These are phyloP conservation scores for Nakataea oryzae DNA, from an alignment of 2,329 filamentous ascomycete species.

Conservation along the genomic window DNA sequence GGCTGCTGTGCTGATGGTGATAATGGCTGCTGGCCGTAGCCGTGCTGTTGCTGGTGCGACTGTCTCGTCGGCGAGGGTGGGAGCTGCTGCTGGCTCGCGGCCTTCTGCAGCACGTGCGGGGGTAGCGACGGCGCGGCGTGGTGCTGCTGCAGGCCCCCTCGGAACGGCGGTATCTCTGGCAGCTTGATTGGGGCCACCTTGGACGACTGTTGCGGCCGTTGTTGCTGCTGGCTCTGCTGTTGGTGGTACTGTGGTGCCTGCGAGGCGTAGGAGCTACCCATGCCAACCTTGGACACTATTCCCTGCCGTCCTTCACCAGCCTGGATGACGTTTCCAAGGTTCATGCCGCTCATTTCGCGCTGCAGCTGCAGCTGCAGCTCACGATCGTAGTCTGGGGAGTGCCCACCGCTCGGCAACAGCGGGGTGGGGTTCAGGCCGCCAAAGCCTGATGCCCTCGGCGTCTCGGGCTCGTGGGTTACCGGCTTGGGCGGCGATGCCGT, in stretches of 20 bases:
- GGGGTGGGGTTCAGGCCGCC: slow-evolving; percentile 12
- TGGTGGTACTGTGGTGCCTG: slow-evolving; percentile 8
- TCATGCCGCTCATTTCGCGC: slow-evolving; percentile 48
- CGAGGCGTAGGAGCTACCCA: not conserved
- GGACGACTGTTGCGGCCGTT: slow-evolving; percentile 24
- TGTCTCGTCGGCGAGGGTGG: not conserved
- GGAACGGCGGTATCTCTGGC: slow-evolving; percentile 45
- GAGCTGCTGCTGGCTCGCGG: slow-evolving; percentile 3
- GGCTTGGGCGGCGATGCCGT: not conserved
- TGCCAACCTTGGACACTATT: slow-evolving; percentile 18
- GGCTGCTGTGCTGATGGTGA: slow-evolving; percentile 10
- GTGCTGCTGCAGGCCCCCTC: slow-evolving; percentile 18
- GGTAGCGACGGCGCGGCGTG: not conserved
- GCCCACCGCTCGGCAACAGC: slow-evolving; percentile 19
- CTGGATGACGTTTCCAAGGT: slow-evolving; percentile 22
- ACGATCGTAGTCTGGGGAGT: slow-evolving; percentile 50
- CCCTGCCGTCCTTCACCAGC: not conserved
- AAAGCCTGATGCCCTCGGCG: slow-evolving; percentile 32
- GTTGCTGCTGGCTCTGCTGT: slow-evolving; percentile 17
- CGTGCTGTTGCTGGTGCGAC: slow-evolving; percentile 10
- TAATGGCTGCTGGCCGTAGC: slow-evolving; percentile 5
- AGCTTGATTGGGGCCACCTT: slow-evolving; percentile 31
- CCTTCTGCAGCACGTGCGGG: slow-evolving; percentile 12
- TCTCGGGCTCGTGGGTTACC: slow-evolving; percentile 23
- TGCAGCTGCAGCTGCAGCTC: slow-evolving; percentile 53